Conservation (phyloP, 2,329 filamentous ascomycete genomes). For the Nemania serpens region DNA sequence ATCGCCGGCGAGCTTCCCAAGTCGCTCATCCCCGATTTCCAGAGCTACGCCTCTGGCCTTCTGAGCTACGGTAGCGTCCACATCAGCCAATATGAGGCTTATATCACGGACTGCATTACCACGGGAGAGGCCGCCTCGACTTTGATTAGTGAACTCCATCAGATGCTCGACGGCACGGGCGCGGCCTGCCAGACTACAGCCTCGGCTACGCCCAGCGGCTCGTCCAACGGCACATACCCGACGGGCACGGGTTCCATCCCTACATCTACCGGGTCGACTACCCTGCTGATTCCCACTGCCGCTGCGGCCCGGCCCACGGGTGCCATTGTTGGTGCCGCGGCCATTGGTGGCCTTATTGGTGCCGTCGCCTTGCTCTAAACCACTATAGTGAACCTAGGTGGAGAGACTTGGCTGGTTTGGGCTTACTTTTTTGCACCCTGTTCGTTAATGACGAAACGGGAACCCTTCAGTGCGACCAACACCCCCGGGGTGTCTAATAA, state of each 20-base stretch:
- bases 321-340: constrained; percentile 5
- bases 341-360: constrained; percentile 13
- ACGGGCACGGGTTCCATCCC: constrained; percentile 2
- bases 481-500: background rate
- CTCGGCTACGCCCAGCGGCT: background rate
- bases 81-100: constrained; percentile 11
- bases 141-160: background rate
- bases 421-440: background rate
- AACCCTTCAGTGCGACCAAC: background rate
- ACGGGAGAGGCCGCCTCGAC: constrained; percentile 17
- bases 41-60: constrained; percentile 2
- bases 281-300: constrained; percentile 9
- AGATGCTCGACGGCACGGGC: constrained; percentile 6
- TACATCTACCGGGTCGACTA: background rate
- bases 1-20: constrained; percentile 8
- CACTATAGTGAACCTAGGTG: background rate
- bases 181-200: background rate
- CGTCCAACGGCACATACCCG: constrained; percentile 7
- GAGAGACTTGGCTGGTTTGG: background rate
- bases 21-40: constrained; percentile 7
- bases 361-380: constrained; percentile 11
- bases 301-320: constrained; percentile 13
- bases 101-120: constrained; percentile 20
- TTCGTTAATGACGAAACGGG: background rate
- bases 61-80: constrained; percentile 13